These are phyloP conservation scores for Aspergillus floridensis DNA, from an alignment of 2,329 filamentous ascomycete genomes.

Conservation along the genomic window DNA sequence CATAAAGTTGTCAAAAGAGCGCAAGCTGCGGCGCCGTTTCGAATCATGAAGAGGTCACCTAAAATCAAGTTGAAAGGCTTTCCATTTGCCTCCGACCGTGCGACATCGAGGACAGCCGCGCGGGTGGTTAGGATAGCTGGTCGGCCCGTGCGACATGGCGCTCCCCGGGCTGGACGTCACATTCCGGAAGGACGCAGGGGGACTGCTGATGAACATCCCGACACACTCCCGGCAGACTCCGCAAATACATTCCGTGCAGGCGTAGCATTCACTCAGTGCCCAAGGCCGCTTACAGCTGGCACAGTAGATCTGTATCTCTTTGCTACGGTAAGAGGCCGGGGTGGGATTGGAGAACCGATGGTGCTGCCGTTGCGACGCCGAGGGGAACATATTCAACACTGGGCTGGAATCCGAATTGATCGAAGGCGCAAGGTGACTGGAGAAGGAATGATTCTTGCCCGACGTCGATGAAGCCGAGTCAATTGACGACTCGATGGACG, in stretches of 20 bases:
- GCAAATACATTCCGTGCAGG: constrained; percentile 94
- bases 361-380: constrained; percentile 36
- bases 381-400: constrained; percentile 40
- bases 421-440: constrained; percentile 62
- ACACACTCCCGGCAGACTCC: constrained; percentile 88
- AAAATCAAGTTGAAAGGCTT: constrained; percentile 49
- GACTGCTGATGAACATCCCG: constrained; percentile 44
- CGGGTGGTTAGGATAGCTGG: constrained; percentile 38
- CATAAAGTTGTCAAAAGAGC: constrained; percentile 12
- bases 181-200: constrained; percentile 39
- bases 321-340: constrained; percentile 51
- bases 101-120: constrained; percentile 48
- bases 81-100: constrained; percentile 48
- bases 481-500: constrained; percentile 80
- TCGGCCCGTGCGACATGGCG: constrained; percentile 31
- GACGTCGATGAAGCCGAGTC: constrained; percentile 50
- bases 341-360: constrained; percentile 49
- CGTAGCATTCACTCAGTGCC: constrained; percentile 77
- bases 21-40: background rate
- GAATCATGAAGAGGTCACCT: constrained; percentile 29
- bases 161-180: constrained; percentile 33
- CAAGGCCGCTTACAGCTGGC: constrained; percentile 79
- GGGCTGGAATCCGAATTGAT: constrained; percentile 65
- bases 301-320: constrained; percentile 81
- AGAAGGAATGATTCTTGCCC: constrained; percentile 70